phyloP scores from a whole-genome alignment of 2,329 filamentous ascomycete genomes.

The Cadophora sp. region DNA sequence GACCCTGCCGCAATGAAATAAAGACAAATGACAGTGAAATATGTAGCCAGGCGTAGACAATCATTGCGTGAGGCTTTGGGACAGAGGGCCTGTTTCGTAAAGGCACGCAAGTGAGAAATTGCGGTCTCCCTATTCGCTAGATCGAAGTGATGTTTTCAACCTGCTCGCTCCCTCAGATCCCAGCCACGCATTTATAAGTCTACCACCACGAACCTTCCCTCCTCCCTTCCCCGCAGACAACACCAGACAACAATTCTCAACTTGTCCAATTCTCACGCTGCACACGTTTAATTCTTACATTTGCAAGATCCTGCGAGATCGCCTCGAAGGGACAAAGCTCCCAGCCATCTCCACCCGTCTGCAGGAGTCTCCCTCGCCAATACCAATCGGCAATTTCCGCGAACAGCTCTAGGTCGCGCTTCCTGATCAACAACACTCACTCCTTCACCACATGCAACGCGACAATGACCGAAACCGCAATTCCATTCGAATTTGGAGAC shows the following conservation, averaged over 20 bases:
- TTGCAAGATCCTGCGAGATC: not conserved
- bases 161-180: constrained; percentile 16
- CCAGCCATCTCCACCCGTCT: not conserved
- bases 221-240: constrained; percentile 18
- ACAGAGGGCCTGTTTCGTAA: constrained; percentile 15
- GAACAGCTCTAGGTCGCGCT: constrained; percentile 15
- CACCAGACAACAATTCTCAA: not conserved
- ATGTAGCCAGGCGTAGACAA: not conserved
- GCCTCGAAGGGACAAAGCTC: not conserved
- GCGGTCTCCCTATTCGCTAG: constrained; percentile 24
- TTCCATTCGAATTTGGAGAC: constrained; percentile 37
- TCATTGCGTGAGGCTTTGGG: not conserved
- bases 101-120: constrained; percentile 22
- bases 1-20: not conserved
- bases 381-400: constrained; percentile 21
- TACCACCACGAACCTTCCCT: constrained; percentile 14
- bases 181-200: constrained; percentile 19
- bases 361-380: not conserved
- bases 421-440: constrained; percentile 19
- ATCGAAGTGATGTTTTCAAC: constrained; percentile 10
- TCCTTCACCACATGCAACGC: constrained; percentile 24
- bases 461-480: constrained; percentile 25
- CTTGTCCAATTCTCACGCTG: not conserved
- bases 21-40: not conserved
- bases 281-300: not conserved